These are phyloP conservation scores for Quercus lobata DNA, from an alignment of 331 rosid genomes.

Conservation along the genomic window DNA sequence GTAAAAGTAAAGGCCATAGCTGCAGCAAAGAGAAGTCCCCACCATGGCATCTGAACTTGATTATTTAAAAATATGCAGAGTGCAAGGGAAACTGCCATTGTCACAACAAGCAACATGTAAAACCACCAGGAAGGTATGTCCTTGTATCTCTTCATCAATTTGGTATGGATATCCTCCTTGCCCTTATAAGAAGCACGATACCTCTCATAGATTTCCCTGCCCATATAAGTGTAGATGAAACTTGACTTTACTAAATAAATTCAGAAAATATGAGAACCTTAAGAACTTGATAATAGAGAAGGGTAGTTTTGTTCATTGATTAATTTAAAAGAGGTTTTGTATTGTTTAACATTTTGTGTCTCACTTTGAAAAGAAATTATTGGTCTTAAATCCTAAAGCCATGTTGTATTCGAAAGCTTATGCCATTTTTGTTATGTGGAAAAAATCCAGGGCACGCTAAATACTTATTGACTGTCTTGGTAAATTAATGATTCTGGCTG, in stretches of 20 bases:
- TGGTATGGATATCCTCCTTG: no score
- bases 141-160: no score
- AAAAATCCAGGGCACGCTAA: background rate
- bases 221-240: background rate
- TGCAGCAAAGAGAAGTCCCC: conserved; percentile 82
- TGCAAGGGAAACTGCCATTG: conserved; percentile 46
- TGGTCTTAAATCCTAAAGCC: background rate
- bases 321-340: background rate
- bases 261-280: background rate
- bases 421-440: background rate
- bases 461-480: no score
- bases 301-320: no score
- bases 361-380: background rate
- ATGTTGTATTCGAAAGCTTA: background rate
- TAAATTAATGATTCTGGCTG: no score
- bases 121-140: background rate
- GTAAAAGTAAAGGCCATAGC: conserved; percentile 68
- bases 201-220: conserved; percentile 58
- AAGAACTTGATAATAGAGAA: background rate
- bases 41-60: conserved; percentile 93
- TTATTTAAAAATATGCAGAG: conserved; percentile 69
- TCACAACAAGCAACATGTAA: conserved; percentile 42
- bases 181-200: no score
- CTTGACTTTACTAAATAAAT: background rate
- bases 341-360: background rate